These are phyloP conservation scores for Dryas drummondii DNA, from an alignment of 306 rosid species.

Conservation along the genomic window DNA sequence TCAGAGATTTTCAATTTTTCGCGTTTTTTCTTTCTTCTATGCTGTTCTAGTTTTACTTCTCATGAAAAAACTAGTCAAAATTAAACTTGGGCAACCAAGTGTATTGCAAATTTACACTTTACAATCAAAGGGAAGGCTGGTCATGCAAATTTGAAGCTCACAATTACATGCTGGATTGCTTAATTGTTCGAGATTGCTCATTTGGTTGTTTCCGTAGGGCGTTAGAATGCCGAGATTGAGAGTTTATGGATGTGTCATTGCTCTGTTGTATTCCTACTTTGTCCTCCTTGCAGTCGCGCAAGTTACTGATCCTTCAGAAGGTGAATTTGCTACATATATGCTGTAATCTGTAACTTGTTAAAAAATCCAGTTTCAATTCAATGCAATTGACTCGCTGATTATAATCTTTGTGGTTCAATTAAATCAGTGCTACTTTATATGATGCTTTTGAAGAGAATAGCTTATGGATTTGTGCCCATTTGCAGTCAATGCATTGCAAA, in stretches of 20 bases:
- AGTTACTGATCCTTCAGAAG: slow-evolving; percentile 68
- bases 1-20: background rate
- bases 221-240: slow-evolving; percentile 46
- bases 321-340: slow-evolving; percentile 25
- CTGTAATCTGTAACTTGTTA: background rate
- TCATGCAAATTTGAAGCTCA: background rate
- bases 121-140: background rate
- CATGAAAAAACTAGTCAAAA: background rate
- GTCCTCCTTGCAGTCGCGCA: slow-evolving; percentile 37
- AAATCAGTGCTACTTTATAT: too few species aligned
- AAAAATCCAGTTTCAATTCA: background rate
- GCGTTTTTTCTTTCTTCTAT: background rate
- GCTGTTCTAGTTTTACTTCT: background rate
- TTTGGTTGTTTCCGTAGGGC: slow-evolving; percentile 21
- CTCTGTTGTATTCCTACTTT: slow-evolving; percentile 37
- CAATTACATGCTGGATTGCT: background rate
- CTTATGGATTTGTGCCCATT: slow-evolving; percentile 24
- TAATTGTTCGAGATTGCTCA: background rate
- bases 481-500: slow-evolving; percentile 62
- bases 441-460: background rate
- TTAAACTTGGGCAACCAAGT: background rate
- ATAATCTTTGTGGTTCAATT: too few species aligned
- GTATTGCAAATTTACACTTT: background rate
- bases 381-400: background rate
- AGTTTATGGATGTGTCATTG: slow-evolving; percentile 42